Percentiles rank a stretch among this genome's conserved stretches.
These are phyloP conservation scores for Russula virescens DNA, from an alignment of 768 basidiomycete species.

Conservation along the genomic window DNA sequence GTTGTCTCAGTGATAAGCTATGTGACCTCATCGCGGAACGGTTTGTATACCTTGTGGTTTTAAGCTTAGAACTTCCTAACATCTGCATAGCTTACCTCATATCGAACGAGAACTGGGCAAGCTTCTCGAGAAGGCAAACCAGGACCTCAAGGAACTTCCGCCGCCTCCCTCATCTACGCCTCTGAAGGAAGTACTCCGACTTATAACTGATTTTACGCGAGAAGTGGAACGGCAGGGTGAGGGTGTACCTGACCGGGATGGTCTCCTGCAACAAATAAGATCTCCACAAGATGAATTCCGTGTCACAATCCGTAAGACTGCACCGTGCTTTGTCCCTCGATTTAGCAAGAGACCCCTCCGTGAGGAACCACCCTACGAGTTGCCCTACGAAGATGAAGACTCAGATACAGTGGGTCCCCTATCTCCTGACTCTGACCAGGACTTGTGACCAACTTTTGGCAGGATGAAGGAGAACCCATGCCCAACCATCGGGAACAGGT, in stretches of 20 bases:
- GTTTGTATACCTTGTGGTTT: conserved; percentile 32
- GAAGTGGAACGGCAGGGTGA: conserved; percentile 20
- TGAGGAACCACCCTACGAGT: background rate
- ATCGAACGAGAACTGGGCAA: conserved; percentile 54
- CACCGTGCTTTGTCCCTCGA: conserved; percentile 8
- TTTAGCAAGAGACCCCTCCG: background rate
- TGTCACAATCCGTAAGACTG: background rate
- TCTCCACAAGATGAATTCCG: conserved; percentile 1
- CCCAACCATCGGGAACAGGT: too few species aligned
- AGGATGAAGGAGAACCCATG: too few species aligned
- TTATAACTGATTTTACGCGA: conserved; percentile 43
- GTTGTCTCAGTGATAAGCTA: conserved; percentile 52
- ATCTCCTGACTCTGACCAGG: too few species aligned
- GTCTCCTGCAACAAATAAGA: conserved; percentile 2
- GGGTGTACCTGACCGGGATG: background rate
- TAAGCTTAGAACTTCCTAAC: background rate
- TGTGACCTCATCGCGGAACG: conserved; percentile 58
- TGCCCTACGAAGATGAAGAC: too few species aligned
- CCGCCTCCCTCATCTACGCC: conserved; percentile 51
- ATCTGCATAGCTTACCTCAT: conserved; percentile 48
- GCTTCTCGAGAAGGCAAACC: conserved; percentile 38
- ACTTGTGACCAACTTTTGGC: too few species aligned
- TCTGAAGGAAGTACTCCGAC: conserved; percentile 46
- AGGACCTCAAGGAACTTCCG: conserved; percentile 35
- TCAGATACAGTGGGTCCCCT: too few species aligned